These are phyloP conservation scores for Emericellopsis atlantica DNA, from an alignment of 2,329 filamentous ascomycete genomes.

Conservation along the genomic window DNA sequence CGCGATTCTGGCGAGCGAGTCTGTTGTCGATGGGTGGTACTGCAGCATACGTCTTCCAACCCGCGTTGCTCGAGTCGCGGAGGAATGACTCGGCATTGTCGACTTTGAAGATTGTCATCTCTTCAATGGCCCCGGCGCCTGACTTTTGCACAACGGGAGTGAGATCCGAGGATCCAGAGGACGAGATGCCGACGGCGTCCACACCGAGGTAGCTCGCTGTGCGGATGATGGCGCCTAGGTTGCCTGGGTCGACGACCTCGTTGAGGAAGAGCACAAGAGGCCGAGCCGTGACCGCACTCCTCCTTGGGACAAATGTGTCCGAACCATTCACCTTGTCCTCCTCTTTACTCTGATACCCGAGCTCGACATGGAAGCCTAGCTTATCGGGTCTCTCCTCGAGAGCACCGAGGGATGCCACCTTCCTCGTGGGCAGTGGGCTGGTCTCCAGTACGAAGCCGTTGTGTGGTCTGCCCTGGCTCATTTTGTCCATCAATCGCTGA, in stretches of 20 bases:
- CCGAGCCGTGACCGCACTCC: constrained; percentile 26
- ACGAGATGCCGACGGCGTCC: constrained; percentile 68
- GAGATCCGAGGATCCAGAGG: constrained; percentile 59
- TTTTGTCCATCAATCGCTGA: constrained; percentile 65
- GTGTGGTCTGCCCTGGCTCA: constrained; percentile 72
- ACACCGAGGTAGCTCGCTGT: constrained; percentile 86
- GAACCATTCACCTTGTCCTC: constrained; percentile 63
- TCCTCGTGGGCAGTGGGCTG: constrained; percentile 65
- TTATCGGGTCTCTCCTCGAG: constrained; percentile 28
- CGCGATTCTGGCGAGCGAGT: constrained; percentile 17
- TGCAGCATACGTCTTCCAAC: constrained; percentile 78
- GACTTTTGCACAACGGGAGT: constrained; percentile 74
- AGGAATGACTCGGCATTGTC: constrained; percentile 59
- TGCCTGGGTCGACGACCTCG: constrained; percentile 73
- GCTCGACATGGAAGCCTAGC: constrained; percentile 42
- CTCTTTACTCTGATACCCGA: constrained; percentile 61
- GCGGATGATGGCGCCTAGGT: constrained; percentile 79
- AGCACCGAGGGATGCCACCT: constrained; percentile 44
- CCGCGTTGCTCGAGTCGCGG: constrained; percentile 48
- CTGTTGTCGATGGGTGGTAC: constrained; percentile 33
- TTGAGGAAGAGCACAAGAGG: constrained; percentile 67
- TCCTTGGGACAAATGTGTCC: constrained; percentile 30
- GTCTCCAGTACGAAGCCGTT: constrained; percentile 84
- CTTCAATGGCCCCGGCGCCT: constrained; percentile 77
- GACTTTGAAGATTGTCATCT: constrained; percentile 60